A percentile compares a stretch with the other conserved stretches of the same genome.
phyloP scores from a whole-genome alignment of 352 stramenopile species.

The Globisporangium abappressorium region DNA sequence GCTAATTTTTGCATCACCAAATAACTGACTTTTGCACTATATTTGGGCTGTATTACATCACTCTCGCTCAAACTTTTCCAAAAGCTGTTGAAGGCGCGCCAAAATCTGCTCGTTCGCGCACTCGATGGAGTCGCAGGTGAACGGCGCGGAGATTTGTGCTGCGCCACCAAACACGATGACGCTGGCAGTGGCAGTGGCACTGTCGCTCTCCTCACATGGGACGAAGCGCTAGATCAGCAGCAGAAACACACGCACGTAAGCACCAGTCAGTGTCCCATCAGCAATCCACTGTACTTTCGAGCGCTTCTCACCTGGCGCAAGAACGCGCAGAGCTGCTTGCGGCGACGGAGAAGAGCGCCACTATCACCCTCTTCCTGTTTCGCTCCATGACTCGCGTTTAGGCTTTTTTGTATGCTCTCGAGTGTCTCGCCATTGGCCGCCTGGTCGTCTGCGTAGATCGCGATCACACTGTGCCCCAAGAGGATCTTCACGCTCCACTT shows the following conservation, averaged over 20 bases:
- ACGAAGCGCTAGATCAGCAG: slow-evolving; percentile 16
- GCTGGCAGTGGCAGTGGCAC: slow-evolving; percentile 2
- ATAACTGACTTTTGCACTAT: too few species aligned
- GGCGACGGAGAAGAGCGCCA: not conserved
- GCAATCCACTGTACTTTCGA: not conserved
- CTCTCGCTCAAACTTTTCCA: slow-evolving; percentile 17
- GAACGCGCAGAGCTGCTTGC: slow-evolving; percentile 9
- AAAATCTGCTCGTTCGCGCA: slow-evolving; percentile 57
- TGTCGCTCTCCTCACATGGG: slow-evolving; percentile 8
- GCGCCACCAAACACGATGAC: slow-evolving; percentile 44
- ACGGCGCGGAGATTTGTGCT: slow-evolving; percentile 42
- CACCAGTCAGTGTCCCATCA: not conserved
- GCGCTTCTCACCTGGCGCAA: not conserved
- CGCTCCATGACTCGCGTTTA: not conserved
- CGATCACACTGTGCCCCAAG: slow-evolving; percentile 9
- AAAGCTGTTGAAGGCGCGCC: slow-evolving; percentile 33
- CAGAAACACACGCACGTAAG: not conserved
- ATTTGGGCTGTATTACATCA: too few species aligned
- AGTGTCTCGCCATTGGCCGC: not conserved
- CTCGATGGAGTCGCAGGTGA: slow-evolving; percentile 18
- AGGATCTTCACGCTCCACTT: slow-evolving; percentile 13
- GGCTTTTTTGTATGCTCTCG: slow-evolving; percentile 2
- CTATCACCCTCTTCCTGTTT: not conserved
- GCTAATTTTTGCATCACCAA: too few species aligned
- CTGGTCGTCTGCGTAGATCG: not conserved